Evolutionary conservation across 352 stramenopile species (phyloP), one percentile per base, ranked within the genome.

Genomic region (Pelagophyceae sp.): DNA sequence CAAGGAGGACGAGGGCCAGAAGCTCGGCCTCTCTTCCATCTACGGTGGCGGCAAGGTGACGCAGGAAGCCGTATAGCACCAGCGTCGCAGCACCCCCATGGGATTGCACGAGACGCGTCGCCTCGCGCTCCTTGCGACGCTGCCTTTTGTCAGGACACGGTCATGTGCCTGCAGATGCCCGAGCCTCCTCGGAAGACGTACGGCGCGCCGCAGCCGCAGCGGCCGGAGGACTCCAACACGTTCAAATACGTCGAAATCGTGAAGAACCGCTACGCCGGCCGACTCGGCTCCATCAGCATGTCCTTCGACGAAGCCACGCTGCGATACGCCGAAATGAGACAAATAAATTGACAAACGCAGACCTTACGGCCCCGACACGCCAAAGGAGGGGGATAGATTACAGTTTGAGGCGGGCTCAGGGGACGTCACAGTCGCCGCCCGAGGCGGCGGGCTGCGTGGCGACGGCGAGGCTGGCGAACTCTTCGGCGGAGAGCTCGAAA

Each of bases 31-130:
- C 37, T 94, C 88, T 29, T 98, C 92, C 2, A 93, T 99, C 70
- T 99, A 97, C 78, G 96, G 96, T 69, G 97, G 93, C 31, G 96
- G 95, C 50, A 99, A 99, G 82, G 95, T 95, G 17, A 99, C 96
- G 0, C 96, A 99, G 86, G 96, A 99, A 86, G 96, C 96, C 17
- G n/a, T n/a, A n/a, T n/a, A n/a, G n/a, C n/a, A n/a, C n/a, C n/a
- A n/a, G n/a, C n/a, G n/a, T n/a, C n/a, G n/a, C n/a, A n/a, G n/a
- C n/a, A n/a, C n/a, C n/a, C n/a, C n/a, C n/a, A n/a, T n/a, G n/a
- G n/a, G n/a, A n/a, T n/a, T n/a, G n/a, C n/a, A n/a, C n/a, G n/a
- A n/a, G n/a, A n/a, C n/a, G n/a, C n/a, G n/a, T n/a, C n/a, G n/a
- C n/a, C n/a, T n/a, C n/a, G n/a, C n/a, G n/a, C n/a, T n/a, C n/a